Evolutionary conservation across 1,284 basidiomycete species (phyloP), one percentile per base, ranked within the genome.

Genomic region (Ustilago hordei): DNA sequence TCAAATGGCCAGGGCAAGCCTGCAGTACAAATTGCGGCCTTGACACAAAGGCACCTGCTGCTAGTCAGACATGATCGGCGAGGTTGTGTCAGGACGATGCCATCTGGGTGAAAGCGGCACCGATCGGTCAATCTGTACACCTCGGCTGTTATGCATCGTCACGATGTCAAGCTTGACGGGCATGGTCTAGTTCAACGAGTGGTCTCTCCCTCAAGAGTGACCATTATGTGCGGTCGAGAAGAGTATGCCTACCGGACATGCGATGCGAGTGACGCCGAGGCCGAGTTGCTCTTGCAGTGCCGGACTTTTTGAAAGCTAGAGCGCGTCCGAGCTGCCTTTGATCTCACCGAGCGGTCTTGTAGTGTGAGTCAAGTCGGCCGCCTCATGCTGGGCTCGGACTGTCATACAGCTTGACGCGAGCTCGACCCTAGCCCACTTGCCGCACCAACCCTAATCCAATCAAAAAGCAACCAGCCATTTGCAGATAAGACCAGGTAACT

Each of bases 231-330:
- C 41, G 59, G 61, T 41, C 23, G 13, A 32, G 31, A 36, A 17
- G 38, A 35, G 41, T 2, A 68, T 73, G 70, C 65, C 50, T 41
- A 54, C 70, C 65, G 70, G 65, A 67, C 65, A 57, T 59, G 58
- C 41, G 36, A 47, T 73, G 70, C 70, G 64, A 54, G 43, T 47
- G 43, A 73, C 55, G 38, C 70, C 70, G 70, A 73, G 64, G 70
- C 70, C 70, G 70, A 73, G 70, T 11, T 7, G 48, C 48, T 50
- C 56, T 8, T 35, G 57, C 48, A 31, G 8, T 50, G 23, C 23
- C 3, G 35, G 31, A 34, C 19, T 35, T 31, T 55, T 48, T 28
- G 12, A n/a, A 28, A 32, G 15, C 34, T n/a, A 15, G 12, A 52
- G 28, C 64, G 61, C 70, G 70, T 72, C 70, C 64, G 64, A 72